Evolutionary conservation across 768 basidiomycete genomes (phyloP).

Genomic region (Phaeolepiota aurea): DNA sequence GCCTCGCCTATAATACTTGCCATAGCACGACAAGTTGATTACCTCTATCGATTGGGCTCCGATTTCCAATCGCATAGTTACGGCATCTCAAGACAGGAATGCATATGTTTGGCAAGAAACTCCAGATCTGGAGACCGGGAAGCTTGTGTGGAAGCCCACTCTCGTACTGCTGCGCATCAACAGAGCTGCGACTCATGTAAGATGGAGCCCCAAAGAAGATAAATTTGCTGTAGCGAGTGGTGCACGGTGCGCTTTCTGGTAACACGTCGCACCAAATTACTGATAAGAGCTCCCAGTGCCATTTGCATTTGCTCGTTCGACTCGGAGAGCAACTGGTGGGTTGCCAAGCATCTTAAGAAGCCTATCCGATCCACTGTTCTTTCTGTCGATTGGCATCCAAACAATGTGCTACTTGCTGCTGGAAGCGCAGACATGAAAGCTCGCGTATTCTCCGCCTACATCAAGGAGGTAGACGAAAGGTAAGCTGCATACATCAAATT

Average conservation of each 20-base stretch:
- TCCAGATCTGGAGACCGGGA: conserved; percentile 64
- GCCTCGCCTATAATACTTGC: not conserved
- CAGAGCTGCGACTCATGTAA: conserved; percentile 88
- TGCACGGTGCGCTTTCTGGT: conserved; percentile 55
- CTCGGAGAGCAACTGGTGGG: conserved; percentile 99
- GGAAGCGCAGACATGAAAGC: conserved; percentile 99
- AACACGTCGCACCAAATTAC: conserved; percentile 1
- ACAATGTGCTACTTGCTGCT: conserved; percentile 94
- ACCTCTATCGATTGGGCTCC: conserved; percentile 99
- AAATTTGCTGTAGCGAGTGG: conserved; percentile 99
- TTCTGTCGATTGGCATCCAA: conserved; percentile 96
- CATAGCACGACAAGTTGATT: conserved; percentile 92
- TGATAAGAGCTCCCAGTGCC: conserved; percentile 40
- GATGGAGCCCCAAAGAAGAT: conserved; percentile 96
- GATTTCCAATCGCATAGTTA: conserved; percentile 93
- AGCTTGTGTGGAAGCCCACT: conserved; percentile 84
- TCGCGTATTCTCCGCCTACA: conserved; percentile 94
- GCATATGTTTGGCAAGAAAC: conserved; percentile 96
- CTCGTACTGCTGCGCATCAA: conserved; percentile 94
- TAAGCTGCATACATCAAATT: conserved; percentile 24
- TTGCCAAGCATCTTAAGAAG: conserved; percentile 94
- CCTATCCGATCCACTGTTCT: conserved; percentile 94
- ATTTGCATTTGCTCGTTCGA: conserved; percentile 97
- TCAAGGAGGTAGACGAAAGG: conserved; percentile 97
- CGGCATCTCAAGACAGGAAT: conserved; percentile 97